Conservation (phyloP, 2,329 filamentous ascomycete species). For the Fusarium drepaniforme region DNA sequence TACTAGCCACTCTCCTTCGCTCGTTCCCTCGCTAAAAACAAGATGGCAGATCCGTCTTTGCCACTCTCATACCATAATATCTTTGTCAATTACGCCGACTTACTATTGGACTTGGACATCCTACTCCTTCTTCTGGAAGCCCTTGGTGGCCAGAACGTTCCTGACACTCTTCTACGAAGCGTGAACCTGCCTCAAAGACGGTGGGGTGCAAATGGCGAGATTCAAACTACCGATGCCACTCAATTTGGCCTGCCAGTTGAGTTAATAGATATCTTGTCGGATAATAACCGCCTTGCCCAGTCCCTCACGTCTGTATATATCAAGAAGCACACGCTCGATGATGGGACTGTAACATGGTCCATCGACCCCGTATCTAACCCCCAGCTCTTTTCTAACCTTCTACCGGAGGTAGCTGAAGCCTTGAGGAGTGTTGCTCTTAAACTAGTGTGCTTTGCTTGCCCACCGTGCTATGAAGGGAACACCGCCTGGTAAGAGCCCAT, state of each 20-base stretch:
- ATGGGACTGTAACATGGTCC: neutral
- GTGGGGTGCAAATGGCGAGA: slow-evolving; percentile 37
- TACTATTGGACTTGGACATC: slow-evolving; percentile 32
- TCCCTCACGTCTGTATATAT: slow-evolving; percentile 6
- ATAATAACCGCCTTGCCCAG: slow-evolving; percentile 17
- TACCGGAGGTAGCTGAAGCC: neutral
- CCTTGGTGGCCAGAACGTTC: slow-evolving; percentile 27
- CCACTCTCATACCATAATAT: slow-evolving; percentile 33
- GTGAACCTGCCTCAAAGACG: slow-evolving; percentile 28
- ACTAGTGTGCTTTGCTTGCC: slow-evolving; percentile 40
- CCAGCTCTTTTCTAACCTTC: neutral
- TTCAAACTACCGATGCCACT: slow-evolving; percentile 25
- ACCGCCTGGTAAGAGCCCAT: slow-evolving; percentile 30
- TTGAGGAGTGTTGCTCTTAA: slow-evolving; percentile 23
- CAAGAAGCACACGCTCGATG: neutral
- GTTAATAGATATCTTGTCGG: slow-evolving; percentile 22
- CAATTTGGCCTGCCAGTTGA: slow-evolving; percentile 33
- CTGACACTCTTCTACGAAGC: slow-evolving; percentile 29
- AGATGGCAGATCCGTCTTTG: neutral
- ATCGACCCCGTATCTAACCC: neutral
- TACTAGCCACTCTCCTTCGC: neutral
- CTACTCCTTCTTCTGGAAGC: slow-evolving; percentile 36
- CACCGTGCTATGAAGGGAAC: slow-evolving; percentile 44
- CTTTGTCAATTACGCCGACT: slow-evolving; percentile 31
- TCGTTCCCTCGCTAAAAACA: neutral